A percentile compares a stretch with the other conserved stretches of the same genome.
These are phyloP conservation scores for Primulina tabacum DNA, from an alignment of 257 asterid genomes.

Conservation along the genomic window DNA sequence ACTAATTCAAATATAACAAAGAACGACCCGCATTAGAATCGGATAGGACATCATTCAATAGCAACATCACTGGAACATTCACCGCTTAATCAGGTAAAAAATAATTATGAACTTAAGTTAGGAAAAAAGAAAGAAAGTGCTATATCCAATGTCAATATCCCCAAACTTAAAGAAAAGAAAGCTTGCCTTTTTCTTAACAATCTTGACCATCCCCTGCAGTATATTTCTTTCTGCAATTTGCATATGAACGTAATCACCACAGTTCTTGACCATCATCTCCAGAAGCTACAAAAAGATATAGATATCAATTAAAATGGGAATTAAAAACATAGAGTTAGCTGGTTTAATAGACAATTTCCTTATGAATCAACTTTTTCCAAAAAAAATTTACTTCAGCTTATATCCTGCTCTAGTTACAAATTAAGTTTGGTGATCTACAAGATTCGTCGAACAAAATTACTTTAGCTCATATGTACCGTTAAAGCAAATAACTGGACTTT, in stretches of 20 bases:
- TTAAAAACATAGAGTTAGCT: background rate
- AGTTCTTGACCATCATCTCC: conserved; percentile 97
- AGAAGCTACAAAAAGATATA: conserved; percentile 52
- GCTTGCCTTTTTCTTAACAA: conserved; percentile 77
- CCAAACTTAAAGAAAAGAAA: conserved; percentile 7
- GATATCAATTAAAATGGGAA: conserved; percentile 18
- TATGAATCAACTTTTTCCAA: background rate
- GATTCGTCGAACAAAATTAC: background rate
- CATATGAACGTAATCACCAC: conserved; percentile 87
- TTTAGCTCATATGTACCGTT: conserved; percentile 51
- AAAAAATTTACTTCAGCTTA: background rate
- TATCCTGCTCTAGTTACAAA: background rate
- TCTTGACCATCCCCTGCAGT: conserved; percentile 87
- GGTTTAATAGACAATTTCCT: background rate
- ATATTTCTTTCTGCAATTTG: conserved; percentile 85
- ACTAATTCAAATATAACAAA: too few relatives aligned
- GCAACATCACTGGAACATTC: background rate
- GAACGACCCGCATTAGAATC: background rate
- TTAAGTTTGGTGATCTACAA: conserved; percentile 5
- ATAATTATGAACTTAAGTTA: background rate
- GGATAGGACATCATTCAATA: conserved; percentile 14
- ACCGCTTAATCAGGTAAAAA: background rate
- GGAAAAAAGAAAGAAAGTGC: background rate
- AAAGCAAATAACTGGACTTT: conserved; percentile 85
- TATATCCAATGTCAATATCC: conserved; percentile 1